Evolutionary conservation across 139 green algal genomes (phyloP), one percentile per base, ranked within the genome.

Genomic region (Coccomyxa sp.): DNA sequence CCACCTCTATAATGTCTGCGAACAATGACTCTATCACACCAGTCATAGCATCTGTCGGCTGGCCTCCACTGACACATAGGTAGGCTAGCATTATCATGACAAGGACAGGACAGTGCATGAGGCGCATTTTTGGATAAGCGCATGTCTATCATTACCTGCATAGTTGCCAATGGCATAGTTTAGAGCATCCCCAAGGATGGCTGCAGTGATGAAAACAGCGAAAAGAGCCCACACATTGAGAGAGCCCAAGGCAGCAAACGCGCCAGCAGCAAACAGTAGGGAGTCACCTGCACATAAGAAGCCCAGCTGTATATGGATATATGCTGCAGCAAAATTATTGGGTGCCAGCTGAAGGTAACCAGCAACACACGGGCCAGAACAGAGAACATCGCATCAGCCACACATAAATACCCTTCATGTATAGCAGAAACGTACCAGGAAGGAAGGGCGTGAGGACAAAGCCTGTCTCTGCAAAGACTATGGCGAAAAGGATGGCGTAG

Each of bases 251-350:
- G 92, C 91, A 27, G 93, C 94, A 77, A 98, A 92, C 0, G 93
- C 89, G 1, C 94, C 94, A n/a, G 89, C 89, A n/a, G 93, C 94
- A 84, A 98, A 97, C 16, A 98, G 90, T 58, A 98, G 88, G 2
- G 89, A 95, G 85, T 98, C 94, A 7, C 94, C 87, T 77, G 77
- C 18, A 37, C 10, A 39, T n/a, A 33, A 0, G 18, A 29, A 38
- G 31, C 18, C 29, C 29, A 38, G 29, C 6, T 39, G 0, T 27
- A 14, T 39, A 73, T 16, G 8, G 6, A 24, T 6, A 7, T 39
- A n/a, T 39, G 68, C 68, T 38, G 6, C 31, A 16, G 31, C 31
- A 39, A 33, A 36, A 36, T 35, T 16, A 29, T 18, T 64, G 18
- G 27, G 5, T 6, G 22, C 50, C 22, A 64, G 5, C 3, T 6